A percentile compares a stretch with the other conserved stretches of the same genome.
Evolutionary conservation across 2,329 filamentous ascomycete species (phyloP).

Genomic region (Claviceps pazoutovae): DNA sequence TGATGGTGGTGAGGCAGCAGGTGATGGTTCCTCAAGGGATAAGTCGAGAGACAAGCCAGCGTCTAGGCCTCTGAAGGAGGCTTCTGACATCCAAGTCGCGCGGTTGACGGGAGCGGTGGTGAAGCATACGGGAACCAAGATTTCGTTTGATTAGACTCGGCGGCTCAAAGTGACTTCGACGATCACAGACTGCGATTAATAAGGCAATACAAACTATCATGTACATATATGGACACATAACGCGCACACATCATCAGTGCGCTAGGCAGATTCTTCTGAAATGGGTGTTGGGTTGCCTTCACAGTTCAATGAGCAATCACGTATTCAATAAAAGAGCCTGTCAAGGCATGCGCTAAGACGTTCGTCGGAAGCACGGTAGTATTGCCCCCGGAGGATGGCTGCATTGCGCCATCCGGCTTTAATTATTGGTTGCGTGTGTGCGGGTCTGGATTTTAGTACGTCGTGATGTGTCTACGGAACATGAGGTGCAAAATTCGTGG

Average conservation of each 20-base stretch:
- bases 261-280: too few species aligned
- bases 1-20: constrained; percentile 3
- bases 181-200: background rate
- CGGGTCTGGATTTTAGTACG: too few species aligned
- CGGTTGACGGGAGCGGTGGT: constrained; percentile 70
- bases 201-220: background rate
- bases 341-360: too few species aligned
- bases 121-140: constrained; percentile 65
- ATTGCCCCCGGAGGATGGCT: too few species aligned
- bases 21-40: constrained; percentile 12
- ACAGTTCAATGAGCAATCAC: too few species aligned
- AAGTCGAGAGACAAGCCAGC: constrained; percentile 6
- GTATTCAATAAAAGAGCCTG: too few species aligned
- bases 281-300: too few species aligned
- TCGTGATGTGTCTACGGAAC: too few species aligned
- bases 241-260: background rate
- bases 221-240: background rate
- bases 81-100: constrained; percentile 35
- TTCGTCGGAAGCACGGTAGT: too few species aligned
- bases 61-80: constrained; percentile 26
- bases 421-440: too few species aligned
- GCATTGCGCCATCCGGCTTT: too few species aligned
- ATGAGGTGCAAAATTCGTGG: too few species aligned
- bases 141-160: constrained; percentile 53
- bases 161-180: background rate